phyloP scores from a whole-genome alignment of 2,329 filamentous ascomycete species.

The Xenoacremonium recifei region DNA sequence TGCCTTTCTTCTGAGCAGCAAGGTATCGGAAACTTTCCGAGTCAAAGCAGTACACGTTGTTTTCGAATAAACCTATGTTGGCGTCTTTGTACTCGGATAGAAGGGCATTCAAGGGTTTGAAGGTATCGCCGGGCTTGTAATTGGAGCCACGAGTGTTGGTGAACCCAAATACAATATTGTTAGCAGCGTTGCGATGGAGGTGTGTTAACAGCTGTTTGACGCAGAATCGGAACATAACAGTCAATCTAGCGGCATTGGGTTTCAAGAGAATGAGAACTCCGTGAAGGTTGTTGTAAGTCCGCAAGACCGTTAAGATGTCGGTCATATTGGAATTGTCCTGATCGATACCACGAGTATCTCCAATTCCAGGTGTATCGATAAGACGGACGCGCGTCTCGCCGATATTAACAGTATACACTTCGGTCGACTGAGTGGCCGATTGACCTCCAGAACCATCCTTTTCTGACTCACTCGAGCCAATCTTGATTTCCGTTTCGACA shows the following conservation, averaged over 20 bases:
- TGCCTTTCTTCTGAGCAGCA: neutral
- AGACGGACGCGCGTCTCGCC: constrained; percentile 2
- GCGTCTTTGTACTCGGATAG: constrained; percentile 1
- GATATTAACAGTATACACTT: constrained; percentile 3
- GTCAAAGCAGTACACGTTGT: constrained; percentile 15
- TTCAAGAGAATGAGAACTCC: constrained; percentile 15
- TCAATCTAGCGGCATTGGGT: constrained; percentile 8
- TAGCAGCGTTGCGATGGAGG: constrained; percentile 11
- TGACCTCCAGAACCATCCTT: constrained; percentile 8
- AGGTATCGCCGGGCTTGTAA: constrained; percentile 8
- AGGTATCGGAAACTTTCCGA: constrained; percentile 16
- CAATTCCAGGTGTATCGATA: constrained; percentile 13
- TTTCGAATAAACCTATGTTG: neutral
- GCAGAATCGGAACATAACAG: constrained; percentile 9
- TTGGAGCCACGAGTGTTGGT: constrained; percentile 10
- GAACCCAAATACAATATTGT: constrained; percentile 16
- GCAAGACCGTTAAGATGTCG: constrained; percentile 6
- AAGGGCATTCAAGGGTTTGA: constrained; percentile 1
- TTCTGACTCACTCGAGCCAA: constrained; percentile 12
- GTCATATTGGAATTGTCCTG: constrained; percentile 13
- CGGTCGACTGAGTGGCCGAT: constrained; percentile 11
- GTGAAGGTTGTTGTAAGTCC: constrained; percentile 13
- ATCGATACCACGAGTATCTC: constrained; percentile 12
- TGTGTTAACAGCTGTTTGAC: constrained; percentile 9
- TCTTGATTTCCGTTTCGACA: constrained; percentile 4